phyloP scores from a whole-genome alignment of 352 stramenopile species.

The Globisporangium camurandrum region DNA sequence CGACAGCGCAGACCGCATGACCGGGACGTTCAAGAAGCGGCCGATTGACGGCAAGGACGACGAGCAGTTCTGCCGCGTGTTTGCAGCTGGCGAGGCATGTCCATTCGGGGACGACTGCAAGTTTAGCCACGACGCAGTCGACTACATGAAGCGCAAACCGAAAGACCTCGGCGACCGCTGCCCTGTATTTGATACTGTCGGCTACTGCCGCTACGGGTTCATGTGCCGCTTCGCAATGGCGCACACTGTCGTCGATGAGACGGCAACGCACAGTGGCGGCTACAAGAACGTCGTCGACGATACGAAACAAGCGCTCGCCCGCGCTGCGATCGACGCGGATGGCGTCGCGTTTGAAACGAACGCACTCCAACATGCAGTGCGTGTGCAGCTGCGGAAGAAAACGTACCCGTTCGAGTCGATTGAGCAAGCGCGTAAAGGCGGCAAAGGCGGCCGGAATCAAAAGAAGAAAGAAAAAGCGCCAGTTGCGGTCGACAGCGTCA shows the following conservation, averaged over 20 bases:
- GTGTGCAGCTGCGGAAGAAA: conserved; percentile 87
- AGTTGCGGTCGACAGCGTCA: background rate
- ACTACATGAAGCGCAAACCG: conserved; percentile 81
- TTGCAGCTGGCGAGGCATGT: conserved; percentile 57
- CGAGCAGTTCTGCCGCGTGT: conserved; percentile 54
- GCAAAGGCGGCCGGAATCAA: conserved; percentile 25
- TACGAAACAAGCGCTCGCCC: conserved; percentile 8
- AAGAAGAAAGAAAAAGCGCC: conserved; percentile 12
- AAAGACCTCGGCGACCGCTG: conserved; percentile 77
- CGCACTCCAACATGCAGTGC: conserved; percentile 79
- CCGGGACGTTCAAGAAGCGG: conserved; percentile 84
- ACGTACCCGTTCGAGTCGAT: conserved; percentile 87
- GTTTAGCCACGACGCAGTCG: conserved; percentile 77
- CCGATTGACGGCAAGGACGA: conserved; percentile 56
- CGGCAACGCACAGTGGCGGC: too few relatives aligned
- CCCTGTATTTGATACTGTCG: conserved; percentile 70
- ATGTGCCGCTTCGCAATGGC: conserved; percentile 86
- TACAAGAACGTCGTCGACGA: conserved; percentile 51
- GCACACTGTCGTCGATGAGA: conserved; percentile 66
- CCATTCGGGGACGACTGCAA: conserved; percentile 75
- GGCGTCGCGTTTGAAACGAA: conserved; percentile 60
- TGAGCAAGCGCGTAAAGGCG: conserved; percentile 49
- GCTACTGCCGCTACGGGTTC: conserved; percentile 89
- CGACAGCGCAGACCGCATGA: conserved; percentile 16
- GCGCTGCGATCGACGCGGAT: conserved; percentile 23